A percentile compares a stretch with the other conserved stretches of the same genome.
These are phyloP conservation scores for Mortierella hygrophila DNA, from an alignment of 192 early-diverging fungal genomes.

Conservation along the genomic window DNA sequence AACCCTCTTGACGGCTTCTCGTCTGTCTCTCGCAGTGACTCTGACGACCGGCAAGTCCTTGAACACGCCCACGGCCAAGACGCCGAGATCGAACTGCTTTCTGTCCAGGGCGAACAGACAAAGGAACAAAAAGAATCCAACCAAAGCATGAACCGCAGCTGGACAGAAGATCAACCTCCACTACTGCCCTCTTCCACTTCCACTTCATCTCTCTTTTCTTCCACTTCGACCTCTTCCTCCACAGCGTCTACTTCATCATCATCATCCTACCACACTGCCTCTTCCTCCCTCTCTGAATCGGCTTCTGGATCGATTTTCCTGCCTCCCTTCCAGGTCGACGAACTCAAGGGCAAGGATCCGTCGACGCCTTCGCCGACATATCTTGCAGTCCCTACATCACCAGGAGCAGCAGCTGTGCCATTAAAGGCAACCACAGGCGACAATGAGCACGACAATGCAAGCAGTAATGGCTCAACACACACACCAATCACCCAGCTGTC, in stretches of 20 bases:
- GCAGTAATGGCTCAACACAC: slow-evolving; percentile 9
- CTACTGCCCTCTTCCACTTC: slow-evolving; percentile 27
- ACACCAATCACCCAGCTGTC: slow-evolving; percentile 13
- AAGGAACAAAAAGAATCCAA: neutral
- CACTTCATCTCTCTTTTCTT: slow-evolving; percentile 3
- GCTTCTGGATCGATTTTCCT: neutral
- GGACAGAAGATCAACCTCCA: slow-evolving; percentile 5
- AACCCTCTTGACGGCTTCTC: slow-evolving; percentile 7
- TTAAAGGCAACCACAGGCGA: neutral
- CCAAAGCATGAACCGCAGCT: neutral
- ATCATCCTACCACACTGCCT: neutral
- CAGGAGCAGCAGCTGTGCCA: neutral
- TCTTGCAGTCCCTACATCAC: neutral
- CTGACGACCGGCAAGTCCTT: neutral
- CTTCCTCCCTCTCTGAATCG: neutral
- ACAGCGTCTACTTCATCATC: slow-evolving; percentile 1
- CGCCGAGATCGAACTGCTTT: slow-evolving; percentile 2
- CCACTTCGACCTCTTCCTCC: neutral
- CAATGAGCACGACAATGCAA: neutral
- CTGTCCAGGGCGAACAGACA: slow-evolving; percentile 5
- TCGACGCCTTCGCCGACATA: neutral
- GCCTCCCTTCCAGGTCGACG: neutral
- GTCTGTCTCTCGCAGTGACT: slow-evolving; percentile 16
- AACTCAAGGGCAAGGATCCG: neutral
- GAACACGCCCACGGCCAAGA: slow-evolving; percentile 25